Conservation (phyloP, 2,329 filamentous ascomycete species). For the Dichotomopilus funicola region DNA sequence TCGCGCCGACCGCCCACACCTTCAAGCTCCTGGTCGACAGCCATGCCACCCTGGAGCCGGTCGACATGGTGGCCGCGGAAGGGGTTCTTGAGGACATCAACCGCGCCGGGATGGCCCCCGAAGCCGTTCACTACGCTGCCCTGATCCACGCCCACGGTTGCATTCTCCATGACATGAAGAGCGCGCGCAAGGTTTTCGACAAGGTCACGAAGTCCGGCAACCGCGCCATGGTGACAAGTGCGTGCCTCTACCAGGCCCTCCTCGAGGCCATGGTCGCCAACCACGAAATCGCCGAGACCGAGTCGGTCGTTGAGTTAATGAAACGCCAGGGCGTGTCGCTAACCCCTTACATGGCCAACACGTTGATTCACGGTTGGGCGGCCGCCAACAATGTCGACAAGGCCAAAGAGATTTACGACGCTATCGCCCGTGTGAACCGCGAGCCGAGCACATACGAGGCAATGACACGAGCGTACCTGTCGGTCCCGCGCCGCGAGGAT, state of each 20-base stretch:
- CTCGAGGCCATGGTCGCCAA: conserved; percentile 97
- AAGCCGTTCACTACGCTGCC: conserved; percentile 92
- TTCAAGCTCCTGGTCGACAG: conserved; percentile 97
- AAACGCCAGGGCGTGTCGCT: conserved; percentile 65
- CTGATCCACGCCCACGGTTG: conserved; percentile 95
- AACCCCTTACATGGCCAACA: conserved; percentile 97
- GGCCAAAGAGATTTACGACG: conserved; percentile 70
- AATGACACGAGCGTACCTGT: conserved; percentile 90
- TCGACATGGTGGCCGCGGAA: conserved; percentile 83
- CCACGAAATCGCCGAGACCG: conserved; percentile 71
- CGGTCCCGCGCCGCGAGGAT: conserved; percentile 69
- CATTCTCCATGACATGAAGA: conserved; percentile 83
- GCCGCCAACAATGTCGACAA: conserved; percentile 72
- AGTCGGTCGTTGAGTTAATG: conserved; percentile 72
- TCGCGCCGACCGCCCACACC: conserved; percentile 88
- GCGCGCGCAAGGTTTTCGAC: conserved; percentile 76
- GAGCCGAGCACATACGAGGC: conserved; percentile 98
- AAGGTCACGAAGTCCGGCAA: conserved; percentile 57
- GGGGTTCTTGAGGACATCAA: conserved; percentile 74
- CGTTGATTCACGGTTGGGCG: conserved; percentile 94
- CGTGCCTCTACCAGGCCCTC: conserved; percentile 91
- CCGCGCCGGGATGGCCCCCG: conserved; percentile 65
- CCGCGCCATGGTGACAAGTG: conserved; percentile 60
- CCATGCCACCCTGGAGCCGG: conserved; percentile 85
- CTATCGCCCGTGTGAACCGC: conserved; percentile 69